These are phyloP conservation scores for Neoscytalidium dimidiatum DNA, from an alignment of 2,329 filamentous ascomycete species.

Conservation along the genomic window DNA sequence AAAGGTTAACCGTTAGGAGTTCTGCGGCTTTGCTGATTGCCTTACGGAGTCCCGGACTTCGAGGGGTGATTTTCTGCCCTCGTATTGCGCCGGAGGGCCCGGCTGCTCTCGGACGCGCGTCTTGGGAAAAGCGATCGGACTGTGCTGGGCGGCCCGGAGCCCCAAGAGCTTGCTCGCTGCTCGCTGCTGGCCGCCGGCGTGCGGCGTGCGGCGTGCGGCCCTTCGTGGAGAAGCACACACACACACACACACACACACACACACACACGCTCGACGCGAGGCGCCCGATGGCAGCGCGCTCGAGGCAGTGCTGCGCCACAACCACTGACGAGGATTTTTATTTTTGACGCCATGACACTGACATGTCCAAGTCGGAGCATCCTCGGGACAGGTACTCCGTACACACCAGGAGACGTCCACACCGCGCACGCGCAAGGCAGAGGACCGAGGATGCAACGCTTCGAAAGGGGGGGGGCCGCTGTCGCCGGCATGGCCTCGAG, in stretches of 20 bases:
- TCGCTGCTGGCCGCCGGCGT: neutral
- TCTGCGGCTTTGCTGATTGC: neutral
- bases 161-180: too few relatives aligned
- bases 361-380: neutral
- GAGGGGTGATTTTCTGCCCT: neutral
- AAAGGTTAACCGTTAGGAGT: constrained; percentile 3
- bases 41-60: neutral
- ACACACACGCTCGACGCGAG: constrained; percentile 4
- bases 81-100: constrained; percentile 2
- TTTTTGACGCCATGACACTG: neutral
- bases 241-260: too few relatives aligned
- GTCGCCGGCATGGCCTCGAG: neutral
- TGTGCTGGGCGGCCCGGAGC: neutral
- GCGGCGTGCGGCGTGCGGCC: too few relatives aligned
- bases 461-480: neutral
- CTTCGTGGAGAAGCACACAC: neutral
- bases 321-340: neutral
- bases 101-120: constrained; percentile 13
- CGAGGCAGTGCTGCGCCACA: constrained; percentile 11
- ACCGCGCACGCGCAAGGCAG: neutral
- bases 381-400: neutral
- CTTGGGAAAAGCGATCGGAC: neutral
- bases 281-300: neutral
- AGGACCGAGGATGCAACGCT: neutral
- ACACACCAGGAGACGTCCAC: neutral